Percentiles rank a stretch among this genome's conserved stretches.
These are phyloP conservation scores for Tricharina praecox DNA, from an alignment of 495 filamentous ascomycete genomes.

Conservation along the genomic window DNA sequence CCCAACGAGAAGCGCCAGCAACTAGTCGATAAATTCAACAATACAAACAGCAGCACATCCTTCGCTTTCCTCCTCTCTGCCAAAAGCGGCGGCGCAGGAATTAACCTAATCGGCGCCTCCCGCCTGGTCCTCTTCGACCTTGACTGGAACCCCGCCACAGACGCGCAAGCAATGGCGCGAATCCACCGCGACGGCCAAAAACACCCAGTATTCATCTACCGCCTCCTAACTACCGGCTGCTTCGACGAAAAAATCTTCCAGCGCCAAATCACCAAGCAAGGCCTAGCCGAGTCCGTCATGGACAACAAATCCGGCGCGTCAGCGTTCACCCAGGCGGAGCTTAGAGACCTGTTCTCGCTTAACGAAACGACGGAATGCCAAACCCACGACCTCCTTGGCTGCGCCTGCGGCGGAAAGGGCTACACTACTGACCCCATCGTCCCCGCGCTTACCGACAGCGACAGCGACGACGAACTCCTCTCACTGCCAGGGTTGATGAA, in stretches of 20 bases:
- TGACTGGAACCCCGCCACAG: slow-evolving; percentile 72
- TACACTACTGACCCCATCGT: slow-evolving; percentile 11
- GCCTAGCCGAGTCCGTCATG: slow-evolving; percentile 31
- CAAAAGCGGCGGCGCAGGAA: slow-evolving; percentile 56
- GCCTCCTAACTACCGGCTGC: slow-evolving; percentile 51
- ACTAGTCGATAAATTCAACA: slow-evolving; percentile 65
- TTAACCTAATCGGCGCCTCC: slow-evolving; percentile 65
- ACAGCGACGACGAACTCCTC: slow-evolving; percentile 30
- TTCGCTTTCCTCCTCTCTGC: slow-evolving; percentile 67
- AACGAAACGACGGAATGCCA: slow-evolving; percentile 42
- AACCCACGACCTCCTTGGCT: slow-evolving; percentile 57
- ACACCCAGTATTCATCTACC: slow-evolving; percentile 52
- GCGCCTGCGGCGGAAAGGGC: slow-evolving; percentile 47
- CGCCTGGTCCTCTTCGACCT: slow-evolving; percentile 63
- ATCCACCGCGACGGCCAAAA: slow-evolving; percentile 70
- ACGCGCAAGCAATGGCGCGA: slow-evolving; percentile 71
- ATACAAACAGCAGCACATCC: slow-evolving; percentile 25
- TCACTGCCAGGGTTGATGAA: slow-evolving; percentile 31
- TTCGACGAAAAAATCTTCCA: slow-evolving; percentile 77
- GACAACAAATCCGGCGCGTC: slow-evolving; percentile 39
- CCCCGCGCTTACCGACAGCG: slow-evolving; percentile 14
- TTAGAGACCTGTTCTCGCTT: slow-evolving; percentile 55
- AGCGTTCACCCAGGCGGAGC: slow-evolving; percentile 51
- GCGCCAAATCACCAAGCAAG: slow-evolving; percentile 60
- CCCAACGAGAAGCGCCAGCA: slow-evolving; percentile 51